phyloP scores from a whole-genome alignment of 306 rosid genomes.

The Gastrolobium villosum region DNA sequence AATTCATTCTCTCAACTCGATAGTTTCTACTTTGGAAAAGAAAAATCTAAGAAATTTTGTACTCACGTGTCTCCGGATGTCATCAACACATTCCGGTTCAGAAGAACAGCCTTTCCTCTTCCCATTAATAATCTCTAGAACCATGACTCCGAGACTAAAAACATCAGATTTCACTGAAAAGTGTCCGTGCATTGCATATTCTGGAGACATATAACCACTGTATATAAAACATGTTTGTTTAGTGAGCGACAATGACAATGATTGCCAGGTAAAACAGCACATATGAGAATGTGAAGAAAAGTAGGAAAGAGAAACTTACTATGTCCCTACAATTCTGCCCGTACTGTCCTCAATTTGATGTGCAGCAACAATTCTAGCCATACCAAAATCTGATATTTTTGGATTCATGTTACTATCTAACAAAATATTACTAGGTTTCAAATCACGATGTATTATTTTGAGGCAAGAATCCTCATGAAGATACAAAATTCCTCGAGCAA shows the following conservation, averaged over 20 bases:
- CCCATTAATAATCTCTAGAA: conserved; percentile 53
- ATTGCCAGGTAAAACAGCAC: background rate
- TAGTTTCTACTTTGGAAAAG: background rate
- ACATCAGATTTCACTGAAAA: conserved; percentile 55
- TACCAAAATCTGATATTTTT: conserved; percentile 63
- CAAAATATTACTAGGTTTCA: conserved; percentile 56
- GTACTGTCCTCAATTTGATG: conserved; percentile 49
- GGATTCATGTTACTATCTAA: conserved; percentile 50
- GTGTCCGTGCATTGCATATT: conserved; percentile 55
- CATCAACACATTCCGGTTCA: conserved; percentile 37
- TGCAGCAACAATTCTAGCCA: conserved; percentile 46
- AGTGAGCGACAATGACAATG: background rate
- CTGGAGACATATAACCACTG: conserved; percentile 59
- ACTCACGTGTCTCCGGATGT: conserved; percentile 53
- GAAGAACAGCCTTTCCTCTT: conserved; percentile 42
- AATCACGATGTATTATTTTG: conserved; percentile 60
- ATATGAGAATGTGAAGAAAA: background rate
- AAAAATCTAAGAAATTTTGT: background rate
- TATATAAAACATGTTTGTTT: conserved; percentile 1
- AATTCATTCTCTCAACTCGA: conserved; percentile 7
- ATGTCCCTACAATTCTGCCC: conserved; percentile 52
- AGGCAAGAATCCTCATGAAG: conserved; percentile 56
- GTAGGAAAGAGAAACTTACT: conserved; percentile 41
- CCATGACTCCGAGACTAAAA: conserved; percentile 53
- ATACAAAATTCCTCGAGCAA: conserved; percentile 53